Percentiles rank a stretch among this genome's conserved stretches.
Conservation (phyloP, 495 filamentous ascomycete species). For the Ascobolus immersus region DNA sequence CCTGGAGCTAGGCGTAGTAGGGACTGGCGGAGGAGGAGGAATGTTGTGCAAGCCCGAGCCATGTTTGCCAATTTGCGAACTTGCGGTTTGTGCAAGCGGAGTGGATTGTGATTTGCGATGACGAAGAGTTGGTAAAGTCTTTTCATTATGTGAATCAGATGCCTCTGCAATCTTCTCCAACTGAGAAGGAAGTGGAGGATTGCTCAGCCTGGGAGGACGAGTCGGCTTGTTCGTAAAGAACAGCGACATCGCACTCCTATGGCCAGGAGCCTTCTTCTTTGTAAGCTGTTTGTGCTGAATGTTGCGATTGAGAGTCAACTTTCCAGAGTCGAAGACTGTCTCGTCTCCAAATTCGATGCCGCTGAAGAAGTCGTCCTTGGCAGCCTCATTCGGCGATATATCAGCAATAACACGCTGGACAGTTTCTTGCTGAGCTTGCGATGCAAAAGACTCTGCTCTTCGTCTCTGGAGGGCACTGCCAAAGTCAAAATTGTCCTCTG, state of each 20-base stretch:
- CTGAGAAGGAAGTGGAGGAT: no score
- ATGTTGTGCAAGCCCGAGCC: conserved; percentile 24
- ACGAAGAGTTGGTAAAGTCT: no score
- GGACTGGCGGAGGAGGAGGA: conserved; percentile 28
- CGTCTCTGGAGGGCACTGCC: conserved; percentile 46
- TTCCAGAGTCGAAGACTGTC: conserved; percentile 43
- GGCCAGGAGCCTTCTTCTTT: conserved; percentile 35
- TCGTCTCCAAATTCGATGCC: conserved; percentile 70
- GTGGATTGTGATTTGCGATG: no score
- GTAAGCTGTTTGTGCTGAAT: conserved; percentile 52
- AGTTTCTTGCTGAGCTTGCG: conserved; percentile 13
- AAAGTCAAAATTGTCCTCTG: conserved; percentile 59
- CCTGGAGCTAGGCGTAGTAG: conserved; percentile 24
- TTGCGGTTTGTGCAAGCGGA: conserved; percentile 9
- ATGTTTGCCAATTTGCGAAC: conserved; percentile 11
- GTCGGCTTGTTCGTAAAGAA: conserved; percentile 61
- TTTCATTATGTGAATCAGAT: no score
- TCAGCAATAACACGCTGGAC: conserved; percentile 5
- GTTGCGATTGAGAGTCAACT: conserved; percentile 74
- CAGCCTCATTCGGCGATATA: conserved; percentile 6
- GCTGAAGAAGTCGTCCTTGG: conserved; percentile 62
- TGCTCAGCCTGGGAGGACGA: no score
- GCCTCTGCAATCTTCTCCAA: no score
- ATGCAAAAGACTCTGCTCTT: conserved; percentile 10
- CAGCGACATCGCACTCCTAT: conserved; percentile 54